Base-by-base conservation (phyloP, 768 basidiomycete species). In the Lyophyllum decastes region DNA sequence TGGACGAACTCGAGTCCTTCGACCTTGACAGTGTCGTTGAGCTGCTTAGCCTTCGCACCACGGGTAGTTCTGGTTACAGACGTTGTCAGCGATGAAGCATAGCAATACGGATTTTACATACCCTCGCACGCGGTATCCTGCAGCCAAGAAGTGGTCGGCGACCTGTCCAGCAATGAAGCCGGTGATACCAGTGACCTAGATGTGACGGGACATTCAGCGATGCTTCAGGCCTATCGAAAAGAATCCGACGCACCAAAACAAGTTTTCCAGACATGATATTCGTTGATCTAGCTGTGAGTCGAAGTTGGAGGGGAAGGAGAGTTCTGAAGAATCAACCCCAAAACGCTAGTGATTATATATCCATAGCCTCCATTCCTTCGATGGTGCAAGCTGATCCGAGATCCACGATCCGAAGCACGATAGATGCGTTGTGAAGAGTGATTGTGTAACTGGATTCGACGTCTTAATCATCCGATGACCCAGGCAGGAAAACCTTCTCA, bases 161-260 rank as follows among this genome's bases (percentile, higher is more conserved):
- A 77, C 70, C 48, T 78, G 75, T 9, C 75, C 70, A 53, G 72
- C 77, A 34, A 78, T 68, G 64, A 75, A 78, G 35, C 77, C 77
- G 49, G 73, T 70, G 17, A 70, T 63, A 38, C 77, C 77, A 58
- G 77, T 78, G 34, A 78, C 73, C 77, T 78, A 43, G 26, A 46
- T 25, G 27, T 27, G 33, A 54, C 3, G 22, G 33, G 25, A 52
- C 43, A 12, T 22, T 55, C 9, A 52, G 38, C 17, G 33, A 26
- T 26, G 26, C 25, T 55, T n/a, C 11, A 27, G 7, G 19, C 17
- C 11, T n/a, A n/a, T 33, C n/a, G 19, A 12, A 12, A 41, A 44
- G 49, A 12, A 53, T 54, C 25, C 27, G n/a, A 41, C 57, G 40
- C 22, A 66, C 65, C 59, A 66, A 54, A 55, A 66, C 50, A 24